Evolutionary conservation across 2,329 filamentous ascomycete genomes (phyloP).

Genomic region (Aspergillus sp.): DNA sequence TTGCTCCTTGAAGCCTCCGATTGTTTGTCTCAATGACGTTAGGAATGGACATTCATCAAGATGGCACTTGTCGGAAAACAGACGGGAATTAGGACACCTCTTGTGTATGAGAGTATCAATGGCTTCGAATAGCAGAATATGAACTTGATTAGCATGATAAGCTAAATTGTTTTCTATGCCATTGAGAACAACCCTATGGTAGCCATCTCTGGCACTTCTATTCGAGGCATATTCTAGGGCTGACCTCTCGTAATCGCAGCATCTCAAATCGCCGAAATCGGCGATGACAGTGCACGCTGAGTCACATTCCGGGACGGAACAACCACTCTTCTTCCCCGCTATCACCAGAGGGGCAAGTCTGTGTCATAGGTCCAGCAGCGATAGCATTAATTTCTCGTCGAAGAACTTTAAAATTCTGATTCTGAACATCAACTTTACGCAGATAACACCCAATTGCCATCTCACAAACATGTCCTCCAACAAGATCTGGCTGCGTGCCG

Average conservation of each 20-base stretch:
- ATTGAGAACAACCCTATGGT: neutral
- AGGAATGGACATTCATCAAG: neutral
- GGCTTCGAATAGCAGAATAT: neutral
- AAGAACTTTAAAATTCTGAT: constrained; percentile 9
- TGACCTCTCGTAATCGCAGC: neutral
- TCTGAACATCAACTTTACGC: constrained; percentile 8
- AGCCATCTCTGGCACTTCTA: neutral
- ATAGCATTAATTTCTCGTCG: constrained; percentile 13
- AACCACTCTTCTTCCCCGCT: constrained; percentile 31
- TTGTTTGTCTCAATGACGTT: neutral
- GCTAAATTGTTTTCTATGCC: neutral
- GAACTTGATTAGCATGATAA: neutral
- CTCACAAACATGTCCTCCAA: constrained; percentile 31
- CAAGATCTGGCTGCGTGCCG: constrained; percentile 59
- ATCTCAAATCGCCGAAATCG: constrained; percentile 21
- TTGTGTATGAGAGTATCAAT: neutral
- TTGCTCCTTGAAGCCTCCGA: constrained; percentile 15
- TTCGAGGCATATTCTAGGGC: neutral
- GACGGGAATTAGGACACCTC: too few relatives aligned
- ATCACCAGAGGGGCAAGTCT: constrained; percentile 31
- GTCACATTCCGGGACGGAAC: constrained; percentile 35
- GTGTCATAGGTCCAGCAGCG: constrained; percentile 28
- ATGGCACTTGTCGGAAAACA: neutral
- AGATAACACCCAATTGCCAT: constrained; percentile 16
- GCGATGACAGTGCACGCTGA: constrained; percentile 17